Base-by-base conservation (phyloP, 2,329 filamentous ascomycete species). In the Colletotrichum brevisporum region DNA sequence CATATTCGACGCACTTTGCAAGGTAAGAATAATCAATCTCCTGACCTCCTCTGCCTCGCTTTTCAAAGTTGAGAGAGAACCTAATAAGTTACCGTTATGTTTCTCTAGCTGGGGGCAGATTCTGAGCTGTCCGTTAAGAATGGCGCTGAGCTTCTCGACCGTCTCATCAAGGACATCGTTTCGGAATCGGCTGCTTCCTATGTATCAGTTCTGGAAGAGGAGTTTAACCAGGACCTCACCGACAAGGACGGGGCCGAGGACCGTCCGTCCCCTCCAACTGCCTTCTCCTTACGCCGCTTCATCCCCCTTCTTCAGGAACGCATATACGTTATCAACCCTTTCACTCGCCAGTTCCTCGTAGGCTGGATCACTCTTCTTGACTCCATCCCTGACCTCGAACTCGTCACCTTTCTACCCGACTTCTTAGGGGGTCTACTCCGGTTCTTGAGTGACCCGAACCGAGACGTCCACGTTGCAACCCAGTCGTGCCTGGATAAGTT, bases 121-220 rank as follows among this genome's bases (percentile, higher is more conserved):
- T 95, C 95, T 1, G 97, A 99, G 78, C 85, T 98, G 5, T 98
- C 95, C 0, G 97, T 99, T 67, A 99, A 99, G 82, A 99, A 99
- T 77, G 96, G 96, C 31, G 96, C 96, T 24, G 96, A 99, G 79
- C 87, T 99, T 56, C 87, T 99, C 9, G 96, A 99, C 81, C 92
- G 96, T 36, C 87, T 99, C 55, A 91, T 99, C 76, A 98, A 98
- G 81, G 95, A 98, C 75, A 97, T 98, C 70, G 94, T 98, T 4
- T 93, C 95, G 2, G 95, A 98, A 81, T 97, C 95, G 6, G 95
- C 95, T 15, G 93, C 95, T 51, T 96, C 94, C 5, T 99, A 99
- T 78, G 91, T 98, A 6, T 98, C 96, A 0, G 89, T 98, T 10
- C 84, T 99, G 26, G 92, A 97, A 72, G 83, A 87, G 41, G 82